Evolutionary conservation across 169 alveolate genomes (phyloP).

Genomic region (Plasmodium adleri): DNA sequence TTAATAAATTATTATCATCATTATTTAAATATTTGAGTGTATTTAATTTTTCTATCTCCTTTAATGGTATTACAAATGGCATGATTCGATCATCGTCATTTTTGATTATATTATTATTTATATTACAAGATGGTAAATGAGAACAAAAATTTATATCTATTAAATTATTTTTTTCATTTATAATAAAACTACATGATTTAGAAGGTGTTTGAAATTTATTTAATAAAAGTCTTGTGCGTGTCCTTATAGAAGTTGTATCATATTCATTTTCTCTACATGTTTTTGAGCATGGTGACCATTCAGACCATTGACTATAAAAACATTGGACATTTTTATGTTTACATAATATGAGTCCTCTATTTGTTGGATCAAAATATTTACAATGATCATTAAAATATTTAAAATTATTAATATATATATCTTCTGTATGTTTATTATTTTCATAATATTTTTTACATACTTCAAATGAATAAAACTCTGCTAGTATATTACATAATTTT

Average conservation of each 20-base stretch:
- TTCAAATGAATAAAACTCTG: constrained; percentile 35
- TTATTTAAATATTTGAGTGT: constrained; percentile 29
- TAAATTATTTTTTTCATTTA: constrained; percentile 14
- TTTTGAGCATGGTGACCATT: constrained; percentile 80
- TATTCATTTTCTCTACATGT: constrained; percentile 72
- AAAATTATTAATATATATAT: constrained; percentile 2
- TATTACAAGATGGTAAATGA: constrained; percentile 25
- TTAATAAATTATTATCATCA: constrained; percentile 30
- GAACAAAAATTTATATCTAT: constrained; percentile 9
- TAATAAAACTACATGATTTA: constrained; percentile 25
- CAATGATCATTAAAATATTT: constrained; percentile 21
- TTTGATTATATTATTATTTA: neutral
- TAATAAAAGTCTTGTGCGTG: constrained; percentile 11
- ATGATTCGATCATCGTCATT: neutral
- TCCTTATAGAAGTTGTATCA: constrained; percentile 48
- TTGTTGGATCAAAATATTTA: constrained; percentile 36
- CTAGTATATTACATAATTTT: neutral
- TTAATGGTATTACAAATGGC: constrained; percentile 48
- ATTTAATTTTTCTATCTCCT: constrained; percentile 46
- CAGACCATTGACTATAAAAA: constrained; percentile 79
- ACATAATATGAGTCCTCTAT: constrained; percentile 81
- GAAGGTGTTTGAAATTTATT: constrained; percentile 5
- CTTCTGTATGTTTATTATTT: neutral
- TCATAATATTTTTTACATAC: constrained; percentile 36
- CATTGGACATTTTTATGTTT: constrained; percentile 63